Evolutionary conservation across 2,329 filamentous ascomycete species (phyloP).

Genomic region (Calonectria leucothoes): DNA sequence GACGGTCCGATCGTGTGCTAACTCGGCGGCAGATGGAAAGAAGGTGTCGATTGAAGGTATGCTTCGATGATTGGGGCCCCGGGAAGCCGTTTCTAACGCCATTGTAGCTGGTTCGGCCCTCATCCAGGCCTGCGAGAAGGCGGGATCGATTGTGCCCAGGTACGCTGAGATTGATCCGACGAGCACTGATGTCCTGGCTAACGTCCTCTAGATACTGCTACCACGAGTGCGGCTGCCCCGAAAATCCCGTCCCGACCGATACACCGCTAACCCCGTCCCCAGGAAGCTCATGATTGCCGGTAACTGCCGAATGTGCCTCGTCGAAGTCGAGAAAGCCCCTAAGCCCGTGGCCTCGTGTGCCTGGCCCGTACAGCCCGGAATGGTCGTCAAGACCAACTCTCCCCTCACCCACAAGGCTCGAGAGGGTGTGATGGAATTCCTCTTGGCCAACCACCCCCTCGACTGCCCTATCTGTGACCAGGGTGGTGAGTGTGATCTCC

Average conservation of each 20-base stretch:
- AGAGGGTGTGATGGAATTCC: constrained; percentile 99
- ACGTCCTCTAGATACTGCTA: constrained; percentile 85
- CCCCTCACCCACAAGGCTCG: constrained; percentile 96
- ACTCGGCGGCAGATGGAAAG: constrained; percentile 81
- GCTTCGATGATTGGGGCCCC: constrained; percentile 32
- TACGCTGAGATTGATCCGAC: constrained; percentile 52
- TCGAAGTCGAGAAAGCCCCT: constrained; percentile 95
- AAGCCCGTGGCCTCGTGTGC: constrained; percentile 99
- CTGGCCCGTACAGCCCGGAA: constrained; percentile 97
- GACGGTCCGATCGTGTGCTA: constrained; percentile 42
- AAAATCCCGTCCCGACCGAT: constrained; percentile 40
- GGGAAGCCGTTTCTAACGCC: constrained; percentile 49
- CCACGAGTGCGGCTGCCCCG: constrained; percentile 79
- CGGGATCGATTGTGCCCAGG: constrained; percentile 89
- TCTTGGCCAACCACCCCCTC: constrained; percentile 94
- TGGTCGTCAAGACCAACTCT: constrained; percentile 99
- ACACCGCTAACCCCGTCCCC: constrained; percentile 55
- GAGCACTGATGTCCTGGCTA: constrained; percentile 45
- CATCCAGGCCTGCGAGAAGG: constrained; percentile 99
- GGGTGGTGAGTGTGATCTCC: constrained; percentile 98
- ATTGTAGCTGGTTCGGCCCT: constrained; percentile 89
- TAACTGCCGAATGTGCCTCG: constrained; percentile 99
- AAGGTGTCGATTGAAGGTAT: constrained; percentile 98
- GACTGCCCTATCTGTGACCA: constrained; percentile 99
- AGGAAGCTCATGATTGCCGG: constrained; percentile 99